Evolutionary conservation across 208 protist species (phyloP).

Genomic region (Trypanosoma melophagium): DNA sequence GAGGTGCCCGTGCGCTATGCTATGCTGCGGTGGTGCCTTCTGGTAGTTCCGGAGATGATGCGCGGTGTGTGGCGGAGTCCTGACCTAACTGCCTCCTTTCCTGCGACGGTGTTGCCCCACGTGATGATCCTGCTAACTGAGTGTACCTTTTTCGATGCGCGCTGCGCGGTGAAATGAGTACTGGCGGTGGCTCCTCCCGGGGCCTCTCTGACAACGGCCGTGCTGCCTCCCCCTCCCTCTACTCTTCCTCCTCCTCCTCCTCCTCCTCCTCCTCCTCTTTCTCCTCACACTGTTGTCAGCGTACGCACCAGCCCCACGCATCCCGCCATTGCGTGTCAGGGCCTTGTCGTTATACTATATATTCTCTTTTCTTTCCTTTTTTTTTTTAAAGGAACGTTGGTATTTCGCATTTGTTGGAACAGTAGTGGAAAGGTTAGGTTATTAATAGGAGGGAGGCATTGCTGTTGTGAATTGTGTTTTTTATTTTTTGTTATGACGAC

Average conservation of each 20-base stretch:
- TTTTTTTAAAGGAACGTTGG: no score
- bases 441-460: no score
- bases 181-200: constrained; percentile 12
- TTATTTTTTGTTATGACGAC: no score
- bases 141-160: constrained; percentile 34
- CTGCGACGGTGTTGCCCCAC: background rate
- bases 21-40: constrained; percentile 46
- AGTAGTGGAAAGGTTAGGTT: no score
- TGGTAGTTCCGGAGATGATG: constrained; percentile 60
- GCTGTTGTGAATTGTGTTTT: no score
- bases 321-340: background rate
- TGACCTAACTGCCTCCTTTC: background rate
- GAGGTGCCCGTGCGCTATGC: constrained; percentile 40
- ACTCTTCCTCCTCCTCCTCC: background rate
- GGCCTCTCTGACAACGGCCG: constrained; percentile 10
- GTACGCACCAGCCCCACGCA: constrained; percentile 27
- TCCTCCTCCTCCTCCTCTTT: background rate
- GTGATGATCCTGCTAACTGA: constrained; percentile 28
- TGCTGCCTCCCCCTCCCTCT: background rate
- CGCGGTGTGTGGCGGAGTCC: constrained; percentile 8
- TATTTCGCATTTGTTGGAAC: no score
- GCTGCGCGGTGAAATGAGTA: constrained; percentile 24
- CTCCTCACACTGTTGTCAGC: background rate
- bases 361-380: no score
- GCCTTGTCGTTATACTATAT: background rate